Evolutionary conservation across 1,139 yeast species (phyloP).

Genomic region (Schwanniomyces etchellsii): DNA sequence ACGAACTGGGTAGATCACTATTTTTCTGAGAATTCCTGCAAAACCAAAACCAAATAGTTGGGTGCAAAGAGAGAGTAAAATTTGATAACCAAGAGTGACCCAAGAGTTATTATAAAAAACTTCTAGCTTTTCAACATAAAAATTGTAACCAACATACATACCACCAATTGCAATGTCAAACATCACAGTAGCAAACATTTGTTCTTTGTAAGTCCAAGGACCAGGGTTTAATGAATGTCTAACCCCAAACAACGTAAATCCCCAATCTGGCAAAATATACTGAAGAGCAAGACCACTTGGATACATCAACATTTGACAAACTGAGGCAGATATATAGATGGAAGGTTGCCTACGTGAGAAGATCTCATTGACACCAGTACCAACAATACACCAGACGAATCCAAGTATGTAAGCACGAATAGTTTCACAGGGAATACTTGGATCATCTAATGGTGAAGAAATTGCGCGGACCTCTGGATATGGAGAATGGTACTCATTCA

Average conservation of each 20-base stretch:
- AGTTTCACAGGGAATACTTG: constrained; percentile 47
- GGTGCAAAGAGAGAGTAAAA: constrained; percentile 29
- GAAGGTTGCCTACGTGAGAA: constrained; percentile 52
- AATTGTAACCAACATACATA: constrained; percentile 17
- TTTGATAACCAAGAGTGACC: constrained; percentile 44
- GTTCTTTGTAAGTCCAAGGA: constrained; percentile 25
- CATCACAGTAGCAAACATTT: constrained; percentile 22
- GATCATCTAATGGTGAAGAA: constrained; percentile 50
- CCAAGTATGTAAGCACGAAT: constrained; percentile 51
- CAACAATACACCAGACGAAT: constrained; percentile 46
- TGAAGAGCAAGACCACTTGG: constrained; percentile 18
- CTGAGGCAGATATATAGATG: constrained; percentile 27
- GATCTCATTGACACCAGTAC: constrained; percentile 54
- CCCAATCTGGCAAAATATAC: constrained; percentile 16
- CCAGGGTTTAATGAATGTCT: constrained; percentile 19
- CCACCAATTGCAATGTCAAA: constrained; percentile 14
- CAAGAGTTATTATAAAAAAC: constrained; percentile 26
- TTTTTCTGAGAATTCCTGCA: constrained; percentile 51
- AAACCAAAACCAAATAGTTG: constrained; percentile 57
- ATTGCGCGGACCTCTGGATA: constrained; percentile 64
- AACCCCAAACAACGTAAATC: constrained; percentile 7
- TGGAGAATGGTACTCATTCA: constrained; percentile 52
- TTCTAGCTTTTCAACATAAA: constrained; percentile 14
- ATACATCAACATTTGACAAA: constrained; percentile 21
- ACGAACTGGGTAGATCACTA: constrained; percentile 48